Evolutionary conservation across 2,329 filamentous ascomycete genomes (phyloP).

Genomic region (Talaromyces sp.): DNA sequence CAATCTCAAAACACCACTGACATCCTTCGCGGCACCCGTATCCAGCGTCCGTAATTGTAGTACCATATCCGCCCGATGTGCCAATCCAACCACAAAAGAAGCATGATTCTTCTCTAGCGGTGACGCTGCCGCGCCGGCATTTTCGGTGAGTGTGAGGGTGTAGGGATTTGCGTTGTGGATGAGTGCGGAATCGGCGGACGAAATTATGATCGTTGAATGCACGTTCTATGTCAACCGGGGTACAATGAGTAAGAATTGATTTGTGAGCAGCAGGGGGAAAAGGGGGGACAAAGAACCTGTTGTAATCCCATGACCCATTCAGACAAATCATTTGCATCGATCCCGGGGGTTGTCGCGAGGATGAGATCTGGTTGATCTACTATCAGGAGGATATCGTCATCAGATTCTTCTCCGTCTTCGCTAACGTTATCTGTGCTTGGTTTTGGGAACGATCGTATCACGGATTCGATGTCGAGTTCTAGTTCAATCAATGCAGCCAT

Average conservation of each 20-base stretch:
- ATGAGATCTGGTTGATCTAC: conserved; percentile 64
- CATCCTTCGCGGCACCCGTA: conserved; percentile 83
- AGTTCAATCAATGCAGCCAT: conserved; percentile 31
- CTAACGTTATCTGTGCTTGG: conserved; percentile 9
- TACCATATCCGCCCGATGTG: conserved; percentile 70
- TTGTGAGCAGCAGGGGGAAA: neutral
- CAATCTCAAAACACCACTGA: conserved; percentile 80
- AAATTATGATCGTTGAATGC: conserved; percentile 62
- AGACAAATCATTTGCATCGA: conserved; percentile 45
- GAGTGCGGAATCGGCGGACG: conserved; percentile 71
- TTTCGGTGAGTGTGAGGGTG: neutral
- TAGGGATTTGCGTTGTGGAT: conserved; percentile 44
- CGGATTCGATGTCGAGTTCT: conserved; percentile 34
- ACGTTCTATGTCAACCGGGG: conserved; percentile 31
- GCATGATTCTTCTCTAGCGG: conserved; percentile 67
- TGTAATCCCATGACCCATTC: conserved; percentile 58
- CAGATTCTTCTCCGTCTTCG: conserved; percentile 15
- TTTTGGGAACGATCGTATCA: conserved; percentile 30
- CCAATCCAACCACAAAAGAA: conserved; percentile 65
- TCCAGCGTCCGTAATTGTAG: conserved; percentile 73
- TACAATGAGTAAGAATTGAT: neutral
- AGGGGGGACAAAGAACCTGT: conserved; percentile 43
- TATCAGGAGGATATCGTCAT: conserved; percentile 53
- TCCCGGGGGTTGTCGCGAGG: conserved; percentile 55
- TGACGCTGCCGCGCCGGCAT: conserved; percentile 45